Evolutionary conservation across 2,329 filamentous ascomycete species (phyloP), one percentile per base, ranked within the genome.

Genomic region (Chaetothyriales sp.): DNA sequence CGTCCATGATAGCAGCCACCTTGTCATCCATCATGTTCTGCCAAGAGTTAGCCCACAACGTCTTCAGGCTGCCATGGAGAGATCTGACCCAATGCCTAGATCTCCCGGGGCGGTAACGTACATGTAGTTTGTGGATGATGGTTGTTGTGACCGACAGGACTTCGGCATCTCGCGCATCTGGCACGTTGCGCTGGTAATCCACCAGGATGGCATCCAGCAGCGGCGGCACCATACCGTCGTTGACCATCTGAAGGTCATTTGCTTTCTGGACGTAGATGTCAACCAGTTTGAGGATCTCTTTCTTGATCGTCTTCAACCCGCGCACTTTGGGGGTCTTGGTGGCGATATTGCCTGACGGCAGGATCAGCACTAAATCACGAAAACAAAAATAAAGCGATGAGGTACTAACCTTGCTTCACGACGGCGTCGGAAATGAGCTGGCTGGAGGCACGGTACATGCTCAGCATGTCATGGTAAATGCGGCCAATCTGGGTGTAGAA

Each of bases 371-470:
- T 36, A 32, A 25, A n/a, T 6, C 22, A 48, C n/a, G n/a, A 50
- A 2, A 43, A n/a, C 5, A 47, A 18, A 22, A 50, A 26, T 18
- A 10, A 8, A 47, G 43, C 32, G 19, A 44, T n/a, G 32, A 53
- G 42, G 22, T 15, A 61, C 69, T 68, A 69, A 84, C 86, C 90
- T 62, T 95, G 87, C 54, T 80, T 78, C 55, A 83, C 82, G 43
- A 98, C 88, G 55, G 88, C 84, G 65, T 95, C 86, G 8, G 93
- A 95, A 56, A 98, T 98, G 58, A 98, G 79, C 63, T 86, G 81
- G 65, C 90, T 96, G n/a, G 90, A 92, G 43, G 90, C 92, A 48
- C 88, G 84, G 68, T 96, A 98, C 93, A 98, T 98, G 62, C 92
- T 90, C 51, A 98, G 74, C 90, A 98, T 96, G 65, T 98, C 92